Evolutionary conservation across 352 stramenopile species (phyloP), one percentile per base, ranked within the genome.

Genomic region (Phytopythium sindhum): DNA sequence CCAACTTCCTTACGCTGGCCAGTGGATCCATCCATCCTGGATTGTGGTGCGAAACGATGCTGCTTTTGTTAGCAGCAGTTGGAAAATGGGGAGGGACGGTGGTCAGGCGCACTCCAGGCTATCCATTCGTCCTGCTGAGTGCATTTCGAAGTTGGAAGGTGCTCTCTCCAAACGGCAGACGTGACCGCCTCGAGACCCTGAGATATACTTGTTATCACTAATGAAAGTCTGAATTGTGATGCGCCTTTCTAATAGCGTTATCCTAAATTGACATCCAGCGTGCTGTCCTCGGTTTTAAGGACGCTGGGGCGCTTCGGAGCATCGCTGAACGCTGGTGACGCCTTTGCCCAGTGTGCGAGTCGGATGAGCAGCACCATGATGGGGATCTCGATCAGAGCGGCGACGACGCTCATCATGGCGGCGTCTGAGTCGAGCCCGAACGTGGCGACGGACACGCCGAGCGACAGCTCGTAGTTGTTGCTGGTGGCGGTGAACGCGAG

Each of bases 401-500:
- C 71, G n/a, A 81, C 68, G 57, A 81, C 74, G 44, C 70, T 78
- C 70, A 78, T 77, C 68, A 78, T 74, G 53, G 84, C 79, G 17
- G 79, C 76, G 39, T 89, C 84, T 17, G 86, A 95, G 37, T 84
- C 73, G 21, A 90, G 66, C 0, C 86, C 86, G 23, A 90, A 95
- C 23, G 84, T 79, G 12, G 75, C 73, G 5, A 92, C 80, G 2
- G 84, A 80, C 39, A 91, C 74, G 8, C 80, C 86, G 31, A 90
- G 68, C 33, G 81, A 86, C 48, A 94, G 64, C 63, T 93, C 86
- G 66, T 90, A 95, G 69, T 93, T 93, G 79, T 93, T 95, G 69
- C 82, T 92, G n/a, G 80, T 86, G n/a, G 82, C 81, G 37, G 88
- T 93, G 65, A 95, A 90, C 28, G 80, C 74, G 10, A 89, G 71